Conservation (phyloP, 345 rosid genomes). For the Moricandia arvensis region DNA sequence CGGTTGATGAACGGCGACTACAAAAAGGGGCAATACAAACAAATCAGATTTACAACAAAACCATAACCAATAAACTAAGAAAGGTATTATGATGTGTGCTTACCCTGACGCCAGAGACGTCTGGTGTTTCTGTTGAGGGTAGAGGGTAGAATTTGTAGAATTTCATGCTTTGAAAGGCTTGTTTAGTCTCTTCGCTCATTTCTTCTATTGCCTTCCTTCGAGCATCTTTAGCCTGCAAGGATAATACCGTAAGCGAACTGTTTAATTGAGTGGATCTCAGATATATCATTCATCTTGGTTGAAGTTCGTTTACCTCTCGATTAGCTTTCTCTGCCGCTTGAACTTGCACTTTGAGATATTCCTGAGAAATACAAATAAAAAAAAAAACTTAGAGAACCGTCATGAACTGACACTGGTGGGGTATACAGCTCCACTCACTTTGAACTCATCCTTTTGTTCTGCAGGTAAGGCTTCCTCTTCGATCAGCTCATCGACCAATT, state of each 20-base stretch:
- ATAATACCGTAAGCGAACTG: slow-evolving; percentile 14
- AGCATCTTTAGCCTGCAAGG: slow-evolving; percentile 75
- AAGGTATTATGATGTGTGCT: no score
- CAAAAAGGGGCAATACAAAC: slow-evolving; percentile 18
- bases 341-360: slow-evolving; percentile 71
- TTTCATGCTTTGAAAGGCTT: slow-evolving; percentile 64
- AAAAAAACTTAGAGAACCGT: neutral
- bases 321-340: slow-evolving; percentile 86
- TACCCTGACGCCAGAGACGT: slow-evolving; percentile 66
- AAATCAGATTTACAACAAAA: neutral
- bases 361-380: slow-evolving; percentile 42
- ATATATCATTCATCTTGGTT: neutral
- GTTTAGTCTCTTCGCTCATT: slow-evolving; percentile 76
- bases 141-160: slow-evolving; percentile 95
- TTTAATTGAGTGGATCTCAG: neutral
- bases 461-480: slow-evolving; percentile 60
- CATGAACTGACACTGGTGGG: neutral
- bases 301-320: slow-evolving; percentile 54
- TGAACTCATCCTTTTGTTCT: slow-evolving; percentile 83
- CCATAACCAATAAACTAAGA: no score
- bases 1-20: slow-evolving; percentile 85
- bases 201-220: slow-evolving; percentile 74
- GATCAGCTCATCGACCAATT: slow-evolving; percentile 61
- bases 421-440: slow-evolving; percentile 44
- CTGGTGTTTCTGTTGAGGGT: slow-evolving; percentile 43